Percentiles rank a stretch among this genome's conserved stretches.
phyloP scores from a whole-genome alignment of 768 basidiomycete genomes.

The Lepiota brunneoincarnata region DNA sequence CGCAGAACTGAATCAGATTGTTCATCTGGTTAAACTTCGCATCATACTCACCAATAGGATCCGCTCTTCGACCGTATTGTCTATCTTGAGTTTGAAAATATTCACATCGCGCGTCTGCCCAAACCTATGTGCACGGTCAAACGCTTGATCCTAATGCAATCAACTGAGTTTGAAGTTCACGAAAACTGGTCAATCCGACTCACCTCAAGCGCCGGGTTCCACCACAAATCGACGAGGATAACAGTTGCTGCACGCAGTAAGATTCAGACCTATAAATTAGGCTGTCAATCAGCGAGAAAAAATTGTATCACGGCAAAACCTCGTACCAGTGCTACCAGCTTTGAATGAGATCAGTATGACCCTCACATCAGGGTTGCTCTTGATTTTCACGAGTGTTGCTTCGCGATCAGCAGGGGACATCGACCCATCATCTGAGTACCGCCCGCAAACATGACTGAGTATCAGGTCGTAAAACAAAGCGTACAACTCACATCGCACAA shows the following conservation, averaged over 20 bases:
- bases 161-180: background rate
- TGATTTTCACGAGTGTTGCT: slow-evolving; percentile 70
- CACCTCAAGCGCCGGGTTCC: slow-evolving; percentile 87
- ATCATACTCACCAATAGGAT: slow-evolving; percentile 58
- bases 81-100: slow-evolving; percentile 87
- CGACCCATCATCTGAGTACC: slow-evolving; percentile 77
- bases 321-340: slow-evolving; percentile 86
- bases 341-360: slow-evolving; percentile 97
- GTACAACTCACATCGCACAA: slow-evolving; percentile 75
- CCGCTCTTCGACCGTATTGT: slow-evolving; percentile 83
- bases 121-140: slow-evolving; percentile 86
- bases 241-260: slow-evolving; percentile 95
- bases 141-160: slow-evolving; percentile 75
- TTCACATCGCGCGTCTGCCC: slow-evolving; percentile 86
- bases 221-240: slow-evolving; percentile 92
- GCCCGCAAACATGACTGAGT: slow-evolving; percentile 1
- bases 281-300: slow-evolving; percentile 3
- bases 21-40: background rate
- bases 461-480: slow-evolving; percentile 5
- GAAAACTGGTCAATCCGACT: slow-evolving; percentile 22
- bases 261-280: slow-evolving; percentile 63
- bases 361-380: slow-evolving; percentile 48
- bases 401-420: slow-evolving; percentile 81
- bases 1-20: background rate
- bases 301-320: background rate